Percentiles rank a stretch among this genome's conserved stretches.
These are phyloP conservation scores for Arxiozyma heterogenica DNA, from an alignment of 1,139 yeast genomes.

Conservation along the genomic window DNA sequence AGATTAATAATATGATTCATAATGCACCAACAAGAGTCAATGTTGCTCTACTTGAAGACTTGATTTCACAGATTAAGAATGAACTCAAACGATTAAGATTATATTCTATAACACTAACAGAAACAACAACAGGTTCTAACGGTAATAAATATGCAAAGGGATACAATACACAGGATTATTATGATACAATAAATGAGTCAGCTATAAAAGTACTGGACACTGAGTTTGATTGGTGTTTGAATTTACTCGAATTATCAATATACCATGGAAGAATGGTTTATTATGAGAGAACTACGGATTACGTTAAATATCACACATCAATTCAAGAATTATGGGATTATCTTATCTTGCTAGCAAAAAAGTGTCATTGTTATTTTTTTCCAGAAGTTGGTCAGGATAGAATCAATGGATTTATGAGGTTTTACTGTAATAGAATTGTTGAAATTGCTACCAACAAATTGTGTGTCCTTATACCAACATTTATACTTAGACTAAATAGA, in stretches of 20 bases:
- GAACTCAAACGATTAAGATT: conserved; percentile 9
- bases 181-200: neutral
- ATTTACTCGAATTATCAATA: conserved; percentile 16
- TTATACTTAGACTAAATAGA: conserved; percentile 19
- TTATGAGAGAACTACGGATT: conserved; percentile 15
- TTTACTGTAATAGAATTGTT: conserved; percentile 25
- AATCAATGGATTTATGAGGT: conserved; percentile 15
- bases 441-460: conserved; percentile 21
- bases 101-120: neutral
- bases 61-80: conserved; percentile 10
- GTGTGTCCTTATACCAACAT: conserved; percentile 20
- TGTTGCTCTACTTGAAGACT: conserved; percentile 6
- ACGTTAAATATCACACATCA: conserved; percentile 11
- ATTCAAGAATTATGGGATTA: conserved; percentile 20
- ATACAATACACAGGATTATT: neutral
- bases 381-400: conserved; percentile 5
- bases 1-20: conserved; percentile 16
- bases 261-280: conserved; percentile 20
- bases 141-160: neutral
- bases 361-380: conserved; percentile 18
- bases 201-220: conserved; percentile 9
- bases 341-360: conserved; percentile 13
- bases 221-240: conserved; percentile 20
- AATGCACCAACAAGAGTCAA: conserved; percentile 20
- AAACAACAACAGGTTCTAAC: neutral